Evolutionary conservation across 2,329 filamentous ascomycete genomes (phyloP).

Genomic region (Hypoxylon sp.): DNA sequence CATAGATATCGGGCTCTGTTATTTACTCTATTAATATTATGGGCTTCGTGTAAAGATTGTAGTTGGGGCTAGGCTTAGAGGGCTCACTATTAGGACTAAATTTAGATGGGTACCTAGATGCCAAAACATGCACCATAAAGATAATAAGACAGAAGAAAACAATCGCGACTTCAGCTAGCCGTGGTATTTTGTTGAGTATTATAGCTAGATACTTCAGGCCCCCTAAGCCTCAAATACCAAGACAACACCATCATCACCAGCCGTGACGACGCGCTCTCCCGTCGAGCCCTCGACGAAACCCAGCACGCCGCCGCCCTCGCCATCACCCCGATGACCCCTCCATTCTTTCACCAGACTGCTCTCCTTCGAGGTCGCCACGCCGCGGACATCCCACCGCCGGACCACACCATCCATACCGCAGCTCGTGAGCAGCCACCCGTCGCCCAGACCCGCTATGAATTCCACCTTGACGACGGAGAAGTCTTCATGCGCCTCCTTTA

Average conservation of each 20-base stretch:
- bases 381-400: conserved; percentile 82
- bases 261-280: conserved; percentile 82
- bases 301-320: conserved; percentile 87
- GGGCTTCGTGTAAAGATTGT: too few species aligned
- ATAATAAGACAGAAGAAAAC: too few species aligned
- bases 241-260: conserved; percentile 82
- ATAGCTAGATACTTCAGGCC: background rate
- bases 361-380: conserved; percentile 56
- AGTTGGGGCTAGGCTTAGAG: too few species aligned
- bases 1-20: too few species aligned
- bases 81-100: too few species aligned
- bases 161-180: too few species aligned
- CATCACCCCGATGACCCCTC: conserved; percentile 86
- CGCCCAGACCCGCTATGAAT: conserved; percentile 68
- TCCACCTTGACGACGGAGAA: conserved; percentile 92
- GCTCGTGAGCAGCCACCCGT: conserved; percentile 78
- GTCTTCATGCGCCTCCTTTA: conserved; percentile 85
- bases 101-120: too few species aligned
- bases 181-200: too few species aligned
- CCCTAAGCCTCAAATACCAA: conserved; percentile 70
- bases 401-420: conserved; percentile 94
- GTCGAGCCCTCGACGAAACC: conserved; percentile 86
- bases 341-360: conserved; percentile 84
- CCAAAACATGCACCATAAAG: too few species aligned
- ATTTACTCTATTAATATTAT: too few species aligned